phyloP scores from a whole-genome alignment of 345 rosid species.

The Bruguiera gymnorhiza region DNA sequence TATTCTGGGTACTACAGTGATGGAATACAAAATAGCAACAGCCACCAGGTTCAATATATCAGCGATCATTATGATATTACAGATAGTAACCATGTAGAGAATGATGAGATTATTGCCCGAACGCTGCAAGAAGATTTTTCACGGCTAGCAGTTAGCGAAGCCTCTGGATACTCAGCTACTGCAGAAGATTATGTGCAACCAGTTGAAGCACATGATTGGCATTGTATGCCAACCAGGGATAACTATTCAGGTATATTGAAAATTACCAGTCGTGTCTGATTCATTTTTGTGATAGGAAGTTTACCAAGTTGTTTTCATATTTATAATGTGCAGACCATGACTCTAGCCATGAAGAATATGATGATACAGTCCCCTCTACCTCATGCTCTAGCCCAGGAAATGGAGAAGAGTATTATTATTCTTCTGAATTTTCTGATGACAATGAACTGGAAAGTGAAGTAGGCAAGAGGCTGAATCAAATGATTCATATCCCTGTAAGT shows the following conservation, averaged over 20 bases:
- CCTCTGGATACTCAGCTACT: slow-evolving; percentile 30
- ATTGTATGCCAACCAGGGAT: slow-evolving; percentile 31
- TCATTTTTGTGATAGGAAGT: slow-evolving; percentile 1
- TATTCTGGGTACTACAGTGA: slow-evolving; percentile 54
- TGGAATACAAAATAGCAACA: slow-evolving; percentile 34
- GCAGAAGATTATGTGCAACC: slow-evolving; percentile 35
- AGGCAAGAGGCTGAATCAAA: slow-evolving; percentile 70
- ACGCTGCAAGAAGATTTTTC: slow-evolving; percentile 85
- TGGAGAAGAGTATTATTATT: slow-evolving; percentile 51
- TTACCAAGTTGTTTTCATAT: slow-evolving; percentile 13
- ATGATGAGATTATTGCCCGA: slow-evolving; percentile 83
- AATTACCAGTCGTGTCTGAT: slow-evolving; percentile 4
- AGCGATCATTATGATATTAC: slow-evolving; percentile 43
- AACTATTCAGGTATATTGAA: slow-evolving; percentile 49
- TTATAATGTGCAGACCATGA: slow-evolving; percentile 48
- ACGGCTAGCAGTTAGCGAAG: slow-evolving; percentile 60
- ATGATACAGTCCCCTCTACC: slow-evolving; percentile 43
- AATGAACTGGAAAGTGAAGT: slow-evolving; percentile 64
- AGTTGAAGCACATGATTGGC: slow-evolving; percentile 46
- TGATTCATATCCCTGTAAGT: slow-evolving; percentile 80
- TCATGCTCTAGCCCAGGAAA: slow-evolving; percentile 66
- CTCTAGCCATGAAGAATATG: slow-evolving; percentile 47
- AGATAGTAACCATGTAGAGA: slow-evolving; percentile 58
- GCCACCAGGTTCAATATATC: slow-evolving; percentile 34
- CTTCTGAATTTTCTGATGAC: slow-evolving; percentile 59